Base-by-base conservation (phyloP, 768 basidiomycete species). In the Serendipita sp. region DNA sequence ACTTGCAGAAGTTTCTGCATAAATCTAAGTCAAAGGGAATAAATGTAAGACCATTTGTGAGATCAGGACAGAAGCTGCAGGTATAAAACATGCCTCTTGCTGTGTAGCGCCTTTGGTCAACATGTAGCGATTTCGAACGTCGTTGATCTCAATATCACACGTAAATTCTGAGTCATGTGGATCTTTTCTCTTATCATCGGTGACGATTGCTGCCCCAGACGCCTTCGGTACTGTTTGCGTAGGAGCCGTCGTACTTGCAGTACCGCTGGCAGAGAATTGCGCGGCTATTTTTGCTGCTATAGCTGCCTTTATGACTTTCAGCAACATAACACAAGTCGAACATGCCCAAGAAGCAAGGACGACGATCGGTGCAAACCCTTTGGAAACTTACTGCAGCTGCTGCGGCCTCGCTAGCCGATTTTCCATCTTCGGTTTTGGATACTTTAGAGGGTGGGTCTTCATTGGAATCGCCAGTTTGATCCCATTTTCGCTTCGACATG, bases 201-300 rank as follows among this genome's bases (percentile, higher is more conserved):
- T 71, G 69, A 78, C 68, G 66, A 75, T 78, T 71, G 71, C 74
- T 72, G 69, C 78, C 3, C 58, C 65, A 34, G 64, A 41, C 63
- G 70, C 69, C 3, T 70, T 77, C 66, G 72, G 69, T 45, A 67
- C 79, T 69, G 72, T 73, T 1, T 4, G 56, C 10, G 30, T 60
- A 16, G 30, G 4, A 11, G 56, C 4, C 32, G 56, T n/a, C 10
- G 56, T 35, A n/a, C 16, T 38, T 35, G 67, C 48, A 15, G 68
- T 65, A 37, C 75, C 77, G n/a, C 65, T 67, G 46, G 80, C 80
- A 64, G 78, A 80, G 67, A 91, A 88, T 70, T 91, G 88, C 0
- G 89, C 92, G 4, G 93, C 92, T 73, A 96, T 94, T 81, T 93
- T 92, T 66, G 93, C 92, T 66, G 92, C 91, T 68, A 93, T 92